phyloP scores from a whole-genome alignment of 164 flowering plant genomes.

The Umbilicus rupestris region DNA sequence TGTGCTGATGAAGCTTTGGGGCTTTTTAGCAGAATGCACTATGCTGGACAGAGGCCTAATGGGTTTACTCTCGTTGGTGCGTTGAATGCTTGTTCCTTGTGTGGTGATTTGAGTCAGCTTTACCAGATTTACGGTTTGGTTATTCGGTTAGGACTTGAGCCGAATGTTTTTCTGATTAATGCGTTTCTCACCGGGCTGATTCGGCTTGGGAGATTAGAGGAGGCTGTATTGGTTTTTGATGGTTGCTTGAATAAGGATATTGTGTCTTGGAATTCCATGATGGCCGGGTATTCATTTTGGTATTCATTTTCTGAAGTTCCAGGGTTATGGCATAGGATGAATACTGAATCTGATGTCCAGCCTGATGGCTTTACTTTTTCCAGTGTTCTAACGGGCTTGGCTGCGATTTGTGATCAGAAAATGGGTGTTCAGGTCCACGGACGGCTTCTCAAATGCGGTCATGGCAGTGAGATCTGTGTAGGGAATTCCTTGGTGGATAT shows the following conservation, averaged over 20 bases:
- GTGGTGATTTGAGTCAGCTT: slow-evolving; percentile 14
- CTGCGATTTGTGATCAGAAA: slow-evolving; percentile 27
- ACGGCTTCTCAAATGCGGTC: slow-evolving; percentile 53
- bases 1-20: slow-evolving; percentile 23
- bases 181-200: slow-evolving; percentile 50
- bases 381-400: slow-evolving; percentile 48
- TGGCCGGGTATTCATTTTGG: slow-evolving; percentile 50
- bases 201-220: slow-evolving; percentile 31
- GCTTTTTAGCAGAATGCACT: slow-evolving; percentile 34
- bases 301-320: slow-evolving; percentile 29
- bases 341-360: slow-evolving; percentile 27
- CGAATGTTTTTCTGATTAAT: slow-evolving; percentile 47
- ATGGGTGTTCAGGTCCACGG: slow-evolving; percentile 65
- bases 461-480: slow-evolving; percentile 53
- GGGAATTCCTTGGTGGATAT: slow-evolving; percentile 65
- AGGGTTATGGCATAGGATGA: slow-evolving; percentile 56
- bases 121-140: slow-evolving; percentile 34
- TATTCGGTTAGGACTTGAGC: slow-evolving; percentile 43
- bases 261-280: slow-evolving; percentile 72
- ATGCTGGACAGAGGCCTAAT: slow-evolving; percentile 31
- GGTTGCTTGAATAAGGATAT: slow-evolving; percentile 32
- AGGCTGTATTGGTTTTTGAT: slow-evolving; percentile 48
- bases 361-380: slow-evolving; percentile 62
- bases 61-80: slow-evolving; percentile 52
- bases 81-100: slow-evolving; percentile 49